Conservation (phyloP, 139 green algal species). For the Chlorella sp. region DNA sequence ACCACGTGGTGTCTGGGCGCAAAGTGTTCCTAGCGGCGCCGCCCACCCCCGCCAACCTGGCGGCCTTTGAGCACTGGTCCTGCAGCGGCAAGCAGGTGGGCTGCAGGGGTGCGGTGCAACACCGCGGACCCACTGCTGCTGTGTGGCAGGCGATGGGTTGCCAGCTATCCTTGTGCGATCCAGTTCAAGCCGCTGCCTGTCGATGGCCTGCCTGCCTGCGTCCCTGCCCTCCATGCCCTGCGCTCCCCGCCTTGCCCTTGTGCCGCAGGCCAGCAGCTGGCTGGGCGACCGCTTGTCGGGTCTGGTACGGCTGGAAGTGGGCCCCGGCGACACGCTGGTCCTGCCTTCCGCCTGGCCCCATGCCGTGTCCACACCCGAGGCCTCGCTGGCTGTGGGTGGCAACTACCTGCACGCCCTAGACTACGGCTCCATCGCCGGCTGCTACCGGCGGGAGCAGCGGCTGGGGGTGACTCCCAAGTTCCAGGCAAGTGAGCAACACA, state of each 20-base stretch:
- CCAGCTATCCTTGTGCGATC: not conserved
- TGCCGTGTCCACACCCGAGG: conserved; percentile 53
- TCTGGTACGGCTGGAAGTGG: conserved; percentile 38
- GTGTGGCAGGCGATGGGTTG: not conserved
- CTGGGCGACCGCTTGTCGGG: conserved; percentile 37
- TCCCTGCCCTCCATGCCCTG: not conserved
- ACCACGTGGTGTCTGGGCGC: conserved; percentile 59
- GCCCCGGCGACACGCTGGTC: conserved; percentile 58
- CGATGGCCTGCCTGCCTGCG: no score
- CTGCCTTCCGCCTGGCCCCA: conserved; percentile 64
- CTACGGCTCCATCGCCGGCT: conserved; percentile 22
- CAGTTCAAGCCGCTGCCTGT: no score
- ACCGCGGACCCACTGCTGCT: not conserved
- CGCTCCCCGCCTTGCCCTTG: not conserved
- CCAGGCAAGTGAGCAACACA: not conserved
- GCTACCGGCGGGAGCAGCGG: conserved; percentile 38
- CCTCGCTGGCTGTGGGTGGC: conserved; percentile 46
- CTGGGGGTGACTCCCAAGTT: conserved; percentile 36
- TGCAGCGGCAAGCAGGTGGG: conserved; percentile 47
- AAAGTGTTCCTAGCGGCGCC: conserved; percentile 65
- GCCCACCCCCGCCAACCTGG: conserved; percentile 47
- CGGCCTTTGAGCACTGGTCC: conserved; percentile 52
- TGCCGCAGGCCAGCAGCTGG: conserved; percentile 28
- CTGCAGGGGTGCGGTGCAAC: no score
- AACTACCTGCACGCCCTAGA: conserved; percentile 32